Conservation (phyloP, 116 monocot species). For the Dioscorea cayenensis region DNA sequence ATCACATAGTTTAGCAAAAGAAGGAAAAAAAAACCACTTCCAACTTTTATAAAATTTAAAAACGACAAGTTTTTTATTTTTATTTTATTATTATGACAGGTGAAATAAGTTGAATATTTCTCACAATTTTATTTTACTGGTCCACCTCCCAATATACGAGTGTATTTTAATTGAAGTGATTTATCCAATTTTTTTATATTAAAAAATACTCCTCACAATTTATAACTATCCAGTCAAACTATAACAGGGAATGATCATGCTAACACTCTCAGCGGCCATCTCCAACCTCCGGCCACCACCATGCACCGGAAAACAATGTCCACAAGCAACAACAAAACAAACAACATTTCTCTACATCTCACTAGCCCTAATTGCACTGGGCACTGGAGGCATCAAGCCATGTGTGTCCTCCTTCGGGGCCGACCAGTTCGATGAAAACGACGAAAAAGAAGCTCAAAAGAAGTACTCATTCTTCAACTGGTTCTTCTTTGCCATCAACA, state of each 20-base stretch:
- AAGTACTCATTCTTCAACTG: constrained; percentile 57
- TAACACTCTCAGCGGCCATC: constrained; percentile 18
- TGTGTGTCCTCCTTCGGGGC: constrained; percentile 57
- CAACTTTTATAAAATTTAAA: no score
- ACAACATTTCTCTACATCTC: constrained; percentile 13
- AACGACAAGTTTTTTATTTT: no score
- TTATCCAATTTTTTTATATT: no score
- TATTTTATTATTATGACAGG: no score
- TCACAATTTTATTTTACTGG: no score
- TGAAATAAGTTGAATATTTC: no score
- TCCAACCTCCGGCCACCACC: constrained; percentile 20
- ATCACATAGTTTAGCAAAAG: no score
- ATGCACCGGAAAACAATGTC: neutral
- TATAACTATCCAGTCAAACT: no score
- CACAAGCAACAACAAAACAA: constrained; percentile 15
- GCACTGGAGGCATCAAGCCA: constrained; percentile 41
- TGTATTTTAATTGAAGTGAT: no score
- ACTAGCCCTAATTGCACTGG: constrained; percentile 22
- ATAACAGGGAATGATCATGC: constrained; percentile 20
- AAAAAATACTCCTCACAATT: no score
- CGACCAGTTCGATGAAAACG: constrained; percentile 51
- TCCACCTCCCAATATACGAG: no score
- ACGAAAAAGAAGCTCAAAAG: constrained; percentile 22
- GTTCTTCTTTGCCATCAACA: constrained; percentile 48
- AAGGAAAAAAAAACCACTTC: no score